Percentiles rank a stretch among this genome's conserved stretches.
Evolutionary conservation across 2,329 filamentous ascomycete genomes (phyloP).

Genomic region (Didymella exigua): DNA sequence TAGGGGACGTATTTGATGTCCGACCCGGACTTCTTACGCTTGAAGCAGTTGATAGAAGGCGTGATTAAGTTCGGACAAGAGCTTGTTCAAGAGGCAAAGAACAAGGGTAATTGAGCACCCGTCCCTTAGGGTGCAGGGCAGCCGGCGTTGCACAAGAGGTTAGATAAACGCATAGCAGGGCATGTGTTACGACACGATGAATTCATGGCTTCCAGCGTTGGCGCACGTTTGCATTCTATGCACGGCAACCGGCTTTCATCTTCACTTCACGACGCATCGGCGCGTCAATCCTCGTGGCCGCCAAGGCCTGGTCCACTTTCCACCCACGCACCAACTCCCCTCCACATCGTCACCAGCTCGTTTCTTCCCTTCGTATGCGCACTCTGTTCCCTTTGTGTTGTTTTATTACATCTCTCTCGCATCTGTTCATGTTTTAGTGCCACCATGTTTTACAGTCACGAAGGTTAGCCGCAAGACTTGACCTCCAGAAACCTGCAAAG

Average conservation of each 20-base stretch:
- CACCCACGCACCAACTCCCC: background rate
- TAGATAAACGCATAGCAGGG: constrained; percentile 25
- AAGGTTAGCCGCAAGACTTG: constrained; percentile 65
- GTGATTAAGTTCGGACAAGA: background rate
- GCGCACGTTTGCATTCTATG: background rate
- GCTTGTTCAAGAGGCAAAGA: background rate
- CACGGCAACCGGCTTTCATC: background rate
- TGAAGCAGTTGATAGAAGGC: background rate
- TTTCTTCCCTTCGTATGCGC: background rate
- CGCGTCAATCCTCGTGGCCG: constrained; percentile 18
- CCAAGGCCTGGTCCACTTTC: constrained; percentile 5
- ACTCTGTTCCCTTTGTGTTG: constrained; percentile 1
- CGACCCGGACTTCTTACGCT: background rate
- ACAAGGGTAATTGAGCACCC: background rate
- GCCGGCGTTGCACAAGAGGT: constrained; percentile 41
- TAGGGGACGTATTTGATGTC: background rate
- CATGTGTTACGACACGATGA: constrained; percentile 28
- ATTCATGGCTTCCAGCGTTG: constrained; percentile 17
- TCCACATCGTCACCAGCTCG: background rate
- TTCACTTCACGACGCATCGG: constrained; percentile 29
- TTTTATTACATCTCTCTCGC: constrained; percentile 6
- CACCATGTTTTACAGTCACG: constrained; percentile 93
- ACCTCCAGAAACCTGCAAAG: background rate
- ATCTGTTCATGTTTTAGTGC: constrained; percentile 16
- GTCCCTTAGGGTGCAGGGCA: constrained; percentile 20